Conservation (phyloP, 306 rosid species). For the Begonia peltatifolia region DNA sequence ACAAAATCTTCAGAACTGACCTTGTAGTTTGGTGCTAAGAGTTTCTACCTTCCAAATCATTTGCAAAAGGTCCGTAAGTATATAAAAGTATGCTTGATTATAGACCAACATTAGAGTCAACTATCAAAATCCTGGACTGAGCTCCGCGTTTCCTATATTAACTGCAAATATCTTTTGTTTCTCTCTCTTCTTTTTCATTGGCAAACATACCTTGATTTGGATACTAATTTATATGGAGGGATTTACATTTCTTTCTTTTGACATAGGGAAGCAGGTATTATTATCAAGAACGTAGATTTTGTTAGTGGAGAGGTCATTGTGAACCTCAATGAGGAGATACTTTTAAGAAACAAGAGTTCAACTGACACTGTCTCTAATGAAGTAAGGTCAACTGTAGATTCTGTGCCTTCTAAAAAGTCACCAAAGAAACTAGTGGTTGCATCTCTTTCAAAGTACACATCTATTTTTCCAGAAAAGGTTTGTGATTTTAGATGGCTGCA, state of each 20-base stretch:
- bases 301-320: constrained; percentile 57
- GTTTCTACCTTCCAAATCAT: no score
- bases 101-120: no score
- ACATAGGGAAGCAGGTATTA: constrained; percentile 87
- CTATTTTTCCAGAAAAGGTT: constrained; percentile 95
- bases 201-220: background rate
- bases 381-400: constrained; percentile 29
- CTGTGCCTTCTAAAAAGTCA: constrained; percentile 24
- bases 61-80: no score
- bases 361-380: constrained; percentile 30
- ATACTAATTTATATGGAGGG: constrained; percentile 1
- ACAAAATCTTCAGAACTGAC: no score
- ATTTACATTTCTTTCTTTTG: constrained; percentile 27
- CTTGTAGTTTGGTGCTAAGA: no score
- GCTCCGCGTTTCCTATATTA: background rate
- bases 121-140: no score
- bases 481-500: constrained; percentile 7
- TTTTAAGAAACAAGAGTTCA: constrained; percentile 48
- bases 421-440: constrained; percentile 39
- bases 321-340: constrained; percentile 66
- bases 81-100: no score
- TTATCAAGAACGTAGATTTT: constrained; percentile 58
- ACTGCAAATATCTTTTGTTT: background rate
- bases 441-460: constrained; percentile 54
- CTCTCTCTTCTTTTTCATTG: background rate